Evolutionary conservation across 331 rosid genomes (phyloP), one percentile per base, ranked within the genome.

Genomic region (Acacia concinna): DNA sequence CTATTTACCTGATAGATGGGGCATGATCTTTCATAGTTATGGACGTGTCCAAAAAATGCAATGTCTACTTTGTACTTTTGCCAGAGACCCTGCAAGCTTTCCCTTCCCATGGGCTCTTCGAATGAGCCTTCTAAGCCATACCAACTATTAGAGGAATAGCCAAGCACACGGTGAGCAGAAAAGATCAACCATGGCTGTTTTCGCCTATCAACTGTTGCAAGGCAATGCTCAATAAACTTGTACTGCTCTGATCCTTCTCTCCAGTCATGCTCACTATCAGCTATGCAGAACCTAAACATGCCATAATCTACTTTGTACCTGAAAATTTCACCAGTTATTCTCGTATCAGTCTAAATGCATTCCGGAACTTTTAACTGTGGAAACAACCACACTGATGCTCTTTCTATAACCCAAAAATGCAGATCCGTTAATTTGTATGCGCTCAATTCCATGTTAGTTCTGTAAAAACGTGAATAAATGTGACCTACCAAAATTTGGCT

Each of bases 161-260:
- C 92, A 4, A 91, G 93, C 23, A 91, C 93, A 6, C 90, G 94
- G 81, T 91, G 97, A 74, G 93, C 97, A 43, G 88, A 78, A 80
- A 93, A 91, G 81, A 93, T 89, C 87, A 93, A 51, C 97, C 98
- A 91, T n/a, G 97, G 97, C 72, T 93, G 97, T 31, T 89, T 91
- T 57, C 84, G 82, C 76, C 97, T 87, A 38, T 89, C 97, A 0
- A 85, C 93, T 4, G 92, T 86, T 74, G 97, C 93, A 57, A 88
- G 86, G 68, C 94, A 89, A 12, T 91, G 85, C 73, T 93, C 94
- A 44, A 93, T 89, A 86, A 91, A 93, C 78, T 77, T 88, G 89
- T 88, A 87, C 40, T 89, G 92, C 78, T 93, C 93, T 11, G 93
- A 59, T 56, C 94, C 98, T 73, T 89, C 91, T 73, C 97, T 90